These are phyloP conservation scores for Paramecium biaurelia DNA, from an alignment of 73 alveolate species.

Conservation along the genomic window DNA sequence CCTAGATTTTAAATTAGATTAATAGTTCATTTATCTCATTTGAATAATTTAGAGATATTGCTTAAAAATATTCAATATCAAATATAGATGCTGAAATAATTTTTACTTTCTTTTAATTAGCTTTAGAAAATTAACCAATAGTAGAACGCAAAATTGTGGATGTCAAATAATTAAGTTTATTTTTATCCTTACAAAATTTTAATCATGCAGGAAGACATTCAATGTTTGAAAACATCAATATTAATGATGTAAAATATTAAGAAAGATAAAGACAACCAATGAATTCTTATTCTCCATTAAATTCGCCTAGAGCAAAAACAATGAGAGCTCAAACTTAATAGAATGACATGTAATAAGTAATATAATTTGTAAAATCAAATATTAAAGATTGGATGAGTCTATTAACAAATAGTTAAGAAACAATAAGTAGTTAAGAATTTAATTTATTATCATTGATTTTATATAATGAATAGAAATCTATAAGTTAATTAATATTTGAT, in stretches of 20 bases:
- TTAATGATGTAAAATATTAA: slow-evolving; percentile 15
- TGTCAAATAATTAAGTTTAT: background rate
- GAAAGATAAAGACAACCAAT: background rate
- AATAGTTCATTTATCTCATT: background rate
- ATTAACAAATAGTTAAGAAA: background rate
- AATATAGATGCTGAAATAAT: background rate
- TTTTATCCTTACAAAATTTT: background rate
- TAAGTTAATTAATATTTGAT: slow-evolving; percentile 20
- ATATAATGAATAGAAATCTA: background rate
- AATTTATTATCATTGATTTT: background rate
- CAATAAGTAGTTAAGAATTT: background rate
- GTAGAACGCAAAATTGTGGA: background rate
- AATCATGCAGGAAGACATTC: slow-evolving; percentile 32
- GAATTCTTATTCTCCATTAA: slow-evolving; percentile 34
- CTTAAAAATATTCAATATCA: background rate
- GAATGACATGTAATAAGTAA: slow-evolving; percentile 10
- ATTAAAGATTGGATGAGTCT: background rate
- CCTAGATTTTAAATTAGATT: background rate
- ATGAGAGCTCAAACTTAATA: slow-evolving; percentile 38
- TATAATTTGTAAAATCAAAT: slow-evolving; percentile 8
- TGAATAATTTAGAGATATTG: slow-evolving; percentile 21
- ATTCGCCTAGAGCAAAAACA: slow-evolving; percentile 62
- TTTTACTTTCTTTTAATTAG: background rate
- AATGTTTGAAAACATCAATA: slow-evolving; percentile 28
- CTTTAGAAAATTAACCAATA: background rate